Evolutionary conservation across 2,329 filamentous ascomycete species (phyloP).

Genomic region (Chaetoscypha palmicola): DNA sequence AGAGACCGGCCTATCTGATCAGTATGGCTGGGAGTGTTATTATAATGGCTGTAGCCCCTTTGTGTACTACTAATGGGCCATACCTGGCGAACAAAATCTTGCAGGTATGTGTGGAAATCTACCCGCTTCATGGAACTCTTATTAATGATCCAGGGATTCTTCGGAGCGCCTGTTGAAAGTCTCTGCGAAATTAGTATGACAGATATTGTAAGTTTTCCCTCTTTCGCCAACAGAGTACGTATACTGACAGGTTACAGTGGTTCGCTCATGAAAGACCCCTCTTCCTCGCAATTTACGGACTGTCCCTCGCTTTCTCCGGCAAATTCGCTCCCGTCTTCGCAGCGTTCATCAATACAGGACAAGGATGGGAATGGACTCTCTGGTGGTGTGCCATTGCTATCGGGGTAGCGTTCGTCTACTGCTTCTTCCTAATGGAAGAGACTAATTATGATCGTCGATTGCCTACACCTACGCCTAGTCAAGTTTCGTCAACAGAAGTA

Average conservation of each 20-base stretch:
- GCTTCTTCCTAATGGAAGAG: conserved; percentile 52
- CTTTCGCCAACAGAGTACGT: no score
- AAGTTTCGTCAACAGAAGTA: no score
- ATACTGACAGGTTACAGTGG: no score
- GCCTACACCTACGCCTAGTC: conserved; percentile 6
- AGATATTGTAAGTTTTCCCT: no score
- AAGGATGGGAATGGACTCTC: conserved; percentile 22
- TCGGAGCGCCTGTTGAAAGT: conserved; percentile 23
- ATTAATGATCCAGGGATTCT: conserved; percentile 24
- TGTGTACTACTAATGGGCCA: no score
- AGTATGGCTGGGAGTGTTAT: no score
- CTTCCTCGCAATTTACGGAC: conserved; percentile 38
- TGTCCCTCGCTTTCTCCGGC: conserved; percentile 38
- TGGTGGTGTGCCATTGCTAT: conserved; percentile 44
- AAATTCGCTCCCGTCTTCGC: conserved; percentile 42
- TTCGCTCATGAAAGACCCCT: conserved; percentile 39
- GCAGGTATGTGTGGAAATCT: no score
- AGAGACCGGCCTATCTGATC: no score
- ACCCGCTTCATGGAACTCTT: no score
- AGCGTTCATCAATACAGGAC: conserved; percentile 42
- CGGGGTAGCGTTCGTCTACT: conserved; percentile 40
- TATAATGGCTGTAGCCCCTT: no score
- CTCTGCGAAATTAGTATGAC: conserved; percentile 29
- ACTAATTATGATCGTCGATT: conserved; percentile 34
- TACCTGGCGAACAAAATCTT: no score